phyloP scores from a whole-genome alignment of 2,329 filamentous ascomycete genomes.

The Calonectria ilicicola region DNA sequence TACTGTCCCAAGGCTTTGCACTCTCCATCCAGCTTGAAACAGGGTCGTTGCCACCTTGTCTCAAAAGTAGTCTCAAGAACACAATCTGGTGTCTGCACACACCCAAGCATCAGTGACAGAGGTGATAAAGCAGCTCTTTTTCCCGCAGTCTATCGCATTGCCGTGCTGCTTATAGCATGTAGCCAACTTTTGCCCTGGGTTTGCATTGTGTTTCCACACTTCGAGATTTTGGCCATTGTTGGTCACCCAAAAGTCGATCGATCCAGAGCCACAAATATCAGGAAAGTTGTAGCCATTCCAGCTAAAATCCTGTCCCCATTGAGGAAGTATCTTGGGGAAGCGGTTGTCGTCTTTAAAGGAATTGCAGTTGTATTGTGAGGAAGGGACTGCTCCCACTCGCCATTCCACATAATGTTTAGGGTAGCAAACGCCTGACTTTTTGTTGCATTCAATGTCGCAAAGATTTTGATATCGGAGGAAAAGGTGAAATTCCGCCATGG shows the following conservation, averaged over 20 bases:
- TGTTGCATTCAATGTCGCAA: conserved; percentile 11
- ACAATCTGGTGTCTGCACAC: conserved; percentile 9
- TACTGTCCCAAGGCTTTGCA: not conserved
- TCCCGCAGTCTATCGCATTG: not conserved
- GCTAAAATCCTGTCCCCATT: not conserved
- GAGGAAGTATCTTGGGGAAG: not conserved
- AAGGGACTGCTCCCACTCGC: conserved; percentile 4
- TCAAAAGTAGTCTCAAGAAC: not conserved
- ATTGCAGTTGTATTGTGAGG: conserved; percentile 4
- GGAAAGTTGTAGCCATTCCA: conserved; percentile 10
- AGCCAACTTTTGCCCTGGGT: not conserved
- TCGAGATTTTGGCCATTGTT: not conserved
- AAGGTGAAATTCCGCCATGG: not conserved
- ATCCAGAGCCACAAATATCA: conserved; percentile 1
- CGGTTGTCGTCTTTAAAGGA: not conserved
- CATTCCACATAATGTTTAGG: conserved; percentile 17
- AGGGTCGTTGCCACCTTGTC: not conserved
- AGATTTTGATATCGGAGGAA: conserved; percentile 1
- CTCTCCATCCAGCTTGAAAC: not conserved
- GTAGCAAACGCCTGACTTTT: not conserved
- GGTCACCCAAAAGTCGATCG: conserved; percentile 7
- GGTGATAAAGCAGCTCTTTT: not conserved
- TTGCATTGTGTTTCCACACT: conserved; percentile 7
- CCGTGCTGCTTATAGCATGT: conserved; percentile 14
- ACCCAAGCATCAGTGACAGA: conserved; percentile 2